Evolutionary conservation across 2,329 filamentous ascomycete species (phyloP).

Genomic region (Hypoxylon sp.): DNA sequence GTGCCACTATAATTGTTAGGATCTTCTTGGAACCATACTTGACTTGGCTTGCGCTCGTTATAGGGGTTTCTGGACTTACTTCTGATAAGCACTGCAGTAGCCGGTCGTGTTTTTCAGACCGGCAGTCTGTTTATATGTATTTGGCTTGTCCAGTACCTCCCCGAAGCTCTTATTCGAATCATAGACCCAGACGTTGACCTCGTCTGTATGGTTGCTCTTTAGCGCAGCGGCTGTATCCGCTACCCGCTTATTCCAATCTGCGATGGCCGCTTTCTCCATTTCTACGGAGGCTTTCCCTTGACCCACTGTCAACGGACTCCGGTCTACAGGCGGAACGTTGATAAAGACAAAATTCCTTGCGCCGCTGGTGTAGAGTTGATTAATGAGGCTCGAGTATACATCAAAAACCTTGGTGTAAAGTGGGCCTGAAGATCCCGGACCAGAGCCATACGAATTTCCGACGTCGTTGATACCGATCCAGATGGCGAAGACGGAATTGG

Average conservation of each 20-base stretch:
- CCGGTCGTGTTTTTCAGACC: constrained; percentile 68
- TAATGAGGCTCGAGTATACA: constrained; percentile 60
- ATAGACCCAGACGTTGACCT: constrained; percentile 67
- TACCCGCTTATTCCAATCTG: constrained; percentile 66
- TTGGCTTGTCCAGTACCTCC: constrained; percentile 67
- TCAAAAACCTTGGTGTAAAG: constrained; percentile 61
- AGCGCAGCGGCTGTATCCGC: constrained; percentile 60
- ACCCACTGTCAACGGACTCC: constrained; percentile 64
- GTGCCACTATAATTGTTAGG: constrained; percentile 61
- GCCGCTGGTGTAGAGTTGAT: constrained; percentile 66
- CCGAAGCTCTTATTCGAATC: constrained; percentile 68
- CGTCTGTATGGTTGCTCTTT: constrained; percentile 54
- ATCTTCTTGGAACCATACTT: background rate
- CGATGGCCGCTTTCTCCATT: constrained; percentile 61
- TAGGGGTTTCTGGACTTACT: constrained; percentile 58
- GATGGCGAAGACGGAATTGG: constrained; percentile 61
- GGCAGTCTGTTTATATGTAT: constrained; percentile 64
- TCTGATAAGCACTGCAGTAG: constrained; percentile 69
- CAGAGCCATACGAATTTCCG: constrained; percentile 63
- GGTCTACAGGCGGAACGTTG: constrained; percentile 71
- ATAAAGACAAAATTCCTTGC: constrained; percentile 72
- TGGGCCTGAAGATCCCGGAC: constrained; percentile 48
- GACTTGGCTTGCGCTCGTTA: background rate
- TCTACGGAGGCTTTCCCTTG: constrained; percentile 57
- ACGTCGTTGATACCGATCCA: constrained; percentile 73